Evolutionary conservation across 306 rosid genomes (phyloP).

Genomic region (Vigna nakashimae): DNA sequence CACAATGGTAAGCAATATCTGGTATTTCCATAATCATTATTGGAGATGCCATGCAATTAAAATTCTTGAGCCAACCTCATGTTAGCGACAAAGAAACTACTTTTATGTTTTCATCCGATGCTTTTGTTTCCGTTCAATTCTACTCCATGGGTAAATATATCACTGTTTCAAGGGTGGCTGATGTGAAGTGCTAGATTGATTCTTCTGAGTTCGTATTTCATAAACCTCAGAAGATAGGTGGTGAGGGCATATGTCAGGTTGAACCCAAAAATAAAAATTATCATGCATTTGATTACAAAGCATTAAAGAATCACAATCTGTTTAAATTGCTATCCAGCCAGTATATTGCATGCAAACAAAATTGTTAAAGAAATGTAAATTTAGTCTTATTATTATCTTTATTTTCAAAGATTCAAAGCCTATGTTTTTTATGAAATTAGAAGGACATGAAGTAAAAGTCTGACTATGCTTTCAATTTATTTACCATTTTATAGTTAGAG

Average conservation of each 20-base stretch:
- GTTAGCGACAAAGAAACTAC: slow-evolving; percentile 30
- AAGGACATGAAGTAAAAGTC: slow-evolving; percentile 20
- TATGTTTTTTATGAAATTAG: slow-evolving; percentile 6
- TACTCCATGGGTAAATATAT: slow-evolving; percentile 7
- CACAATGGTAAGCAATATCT: slow-evolving; percentile 6
- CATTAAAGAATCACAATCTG: slow-evolving; percentile 9
- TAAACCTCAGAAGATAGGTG: not conserved
- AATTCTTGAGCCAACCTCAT: slow-evolving; percentile 24
- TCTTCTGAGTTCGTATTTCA: not conserved
- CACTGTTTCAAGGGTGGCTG: slow-evolving; percentile 17
- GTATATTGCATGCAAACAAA: slow-evolving; percentile 4
- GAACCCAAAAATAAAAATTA: slow-evolving; percentile 12
- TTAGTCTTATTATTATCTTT: slow-evolving; percentile 10
- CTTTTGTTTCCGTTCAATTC: not conserved
- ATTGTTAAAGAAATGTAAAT: slow-evolving; percentile 5
- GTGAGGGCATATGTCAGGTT: not conserved
- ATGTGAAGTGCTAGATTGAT: not conserved
- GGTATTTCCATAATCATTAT: slow-evolving; percentile 8
- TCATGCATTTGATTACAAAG: slow-evolving; percentile 26
- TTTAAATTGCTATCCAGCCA: not conserved
- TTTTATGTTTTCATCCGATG: slow-evolving; percentile 23
- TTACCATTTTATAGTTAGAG: slow-evolving; percentile 24
- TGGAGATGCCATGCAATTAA: slow-evolving; percentile 4
- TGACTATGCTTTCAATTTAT: slow-evolving; percentile 23
- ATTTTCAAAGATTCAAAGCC: not conserved